Percentiles rank a stretch among this genome's conserved stretches.
These are phyloP conservation scores for Nymphaea thermarum DNA, from an alignment of 164 flowering plant species.

Conservation along the genomic window DNA sequence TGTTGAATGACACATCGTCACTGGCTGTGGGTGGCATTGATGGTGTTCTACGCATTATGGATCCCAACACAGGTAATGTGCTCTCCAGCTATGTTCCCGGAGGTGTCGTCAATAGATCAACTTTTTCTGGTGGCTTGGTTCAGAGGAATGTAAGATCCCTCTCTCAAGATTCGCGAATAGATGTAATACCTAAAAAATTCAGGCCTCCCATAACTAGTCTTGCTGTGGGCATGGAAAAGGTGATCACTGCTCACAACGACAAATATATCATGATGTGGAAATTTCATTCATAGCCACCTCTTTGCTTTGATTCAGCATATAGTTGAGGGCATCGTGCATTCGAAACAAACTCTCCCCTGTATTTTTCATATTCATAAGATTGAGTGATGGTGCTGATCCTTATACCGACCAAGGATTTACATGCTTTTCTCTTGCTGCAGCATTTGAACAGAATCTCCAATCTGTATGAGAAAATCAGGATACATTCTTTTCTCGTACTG, in stretches of 20 bases:
- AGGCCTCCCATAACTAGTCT: constrained; percentile 70
- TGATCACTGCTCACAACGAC: constrained; percentile 61
- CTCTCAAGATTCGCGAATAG: constrained; percentile 27
- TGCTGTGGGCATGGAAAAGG: constrained; percentile 88
- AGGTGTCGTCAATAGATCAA: constrained; percentile 5
- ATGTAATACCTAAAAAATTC: constrained; percentile 25
- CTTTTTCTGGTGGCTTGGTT: constrained; percentile 5
- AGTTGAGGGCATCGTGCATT: neutral
- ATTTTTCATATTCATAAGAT: too few species aligned
- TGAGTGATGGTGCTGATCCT: too few species aligned
- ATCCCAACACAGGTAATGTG: constrained; percentile 56
- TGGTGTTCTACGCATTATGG: constrained; percentile 56
- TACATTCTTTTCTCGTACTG: too few species aligned
- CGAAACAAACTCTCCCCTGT: too few species aligned
- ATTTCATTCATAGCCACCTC: constrained; percentile 19
- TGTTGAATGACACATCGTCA: constrained; percentile 37
- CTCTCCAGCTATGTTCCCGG: constrained; percentile 41
- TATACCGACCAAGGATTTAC: too few species aligned
- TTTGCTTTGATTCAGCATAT: neutral
- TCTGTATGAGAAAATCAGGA: too few species aligned
- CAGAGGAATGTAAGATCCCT: constrained; percentile 35
- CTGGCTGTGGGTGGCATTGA: constrained; percentile 81
- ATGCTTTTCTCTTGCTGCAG: too few species aligned
- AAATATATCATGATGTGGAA: constrained; percentile 62
- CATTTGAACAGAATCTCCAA: too few species aligned